Evolutionary conservation across 345 rosid species (phyloP), one percentile per base, ranked within the genome.

Genomic region (Trapa incisa): DNA sequence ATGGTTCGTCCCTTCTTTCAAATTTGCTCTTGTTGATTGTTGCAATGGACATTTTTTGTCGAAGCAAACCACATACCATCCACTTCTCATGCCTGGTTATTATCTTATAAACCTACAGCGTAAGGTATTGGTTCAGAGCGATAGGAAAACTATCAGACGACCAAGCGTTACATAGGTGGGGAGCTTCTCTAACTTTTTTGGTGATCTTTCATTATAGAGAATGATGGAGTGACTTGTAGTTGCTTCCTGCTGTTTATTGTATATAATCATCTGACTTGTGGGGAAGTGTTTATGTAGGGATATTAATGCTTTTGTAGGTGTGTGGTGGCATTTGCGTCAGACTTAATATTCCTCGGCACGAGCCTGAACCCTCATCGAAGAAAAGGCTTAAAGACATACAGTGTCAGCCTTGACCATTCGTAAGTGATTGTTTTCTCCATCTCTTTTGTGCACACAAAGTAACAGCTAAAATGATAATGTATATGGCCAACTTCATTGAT

Each of bases 111-210:
- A 32, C 10, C 2, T 58, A 35, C 88, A 94, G 97, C 56, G 73
- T 89, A 82, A 94, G 73, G 81, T 87, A 80, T 76, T 94, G 99
- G 99, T 85, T 91, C 81, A 89, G 89, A 82, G 89, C 99, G 68
- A 89, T 73, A 78, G 99, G 99, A 74, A 89, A 84, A 70, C 96
- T 94, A 64, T 89, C 97, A 45, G 95, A 94, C 74, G 99, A 94
- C 74, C 92, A 85, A 76, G 96, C 99, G 67, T 78, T 93, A 81
- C 97, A 93, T 70, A 82, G 97, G 98, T 88, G 66, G 76, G 85
- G 65, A 48, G 47, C 53, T 62, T 42, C 38, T 61, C 37, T 36
- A n/a, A 37, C 0, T 3, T 37, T 29, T 3, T 37, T 29, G 37
- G 50, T 53, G 11, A 16, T 58, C 16, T 32, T 35, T 32, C 2